phyloP scores from a whole-genome alignment of 108 stramenopile genomes.

The Chaetoceros muelleri region DNA sequence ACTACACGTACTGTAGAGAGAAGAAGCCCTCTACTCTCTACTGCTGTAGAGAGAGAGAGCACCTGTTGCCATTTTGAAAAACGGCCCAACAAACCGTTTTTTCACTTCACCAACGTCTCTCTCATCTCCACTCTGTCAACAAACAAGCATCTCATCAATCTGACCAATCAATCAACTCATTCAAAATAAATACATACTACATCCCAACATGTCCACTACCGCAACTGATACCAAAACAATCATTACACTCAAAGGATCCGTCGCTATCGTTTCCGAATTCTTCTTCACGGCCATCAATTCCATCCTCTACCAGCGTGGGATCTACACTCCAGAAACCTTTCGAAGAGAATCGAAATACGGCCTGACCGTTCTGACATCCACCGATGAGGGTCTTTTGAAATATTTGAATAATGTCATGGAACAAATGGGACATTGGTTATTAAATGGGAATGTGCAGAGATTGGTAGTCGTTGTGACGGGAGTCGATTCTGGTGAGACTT shows the following conservation, averaged over 20 bases:
- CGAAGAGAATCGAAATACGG: conserved; percentile 90
- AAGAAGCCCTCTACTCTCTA: too few species aligned
- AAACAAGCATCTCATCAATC: too few species aligned
- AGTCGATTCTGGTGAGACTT: conserved; percentile 85
- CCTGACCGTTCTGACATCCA: conserved; percentile 91
- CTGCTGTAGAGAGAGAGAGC: too few species aligned
- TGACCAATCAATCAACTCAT: too few species aligned
- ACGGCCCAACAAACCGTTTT: too few species aligned
- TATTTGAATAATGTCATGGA: conserved; percentile 86
- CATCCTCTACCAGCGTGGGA: conserved; percentile 95
- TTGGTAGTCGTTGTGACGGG: conserved; percentile 95
- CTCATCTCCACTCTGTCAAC: too few species aligned
- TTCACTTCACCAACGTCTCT: too few species aligned
- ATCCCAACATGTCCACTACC: conserved; percentile 9
- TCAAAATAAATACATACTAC: too few species aligned
- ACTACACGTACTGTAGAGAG: too few species aligned
- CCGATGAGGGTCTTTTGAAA: conserved; percentile 81
- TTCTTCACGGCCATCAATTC: conserved; percentile 98
- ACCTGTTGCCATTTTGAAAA: too few species aligned
- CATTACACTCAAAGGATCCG: conserved; percentile 93
- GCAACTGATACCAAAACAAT: conserved; percentile 36
- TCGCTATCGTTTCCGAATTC: conserved; percentile 95
- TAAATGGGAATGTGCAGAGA: conserved; percentile 81
- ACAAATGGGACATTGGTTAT: conserved; percentile 89
- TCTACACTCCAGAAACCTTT: conserved; percentile 97